Conservation (phyloP, 1,139 yeast genomes). For the Pichia sp. region DNA sequence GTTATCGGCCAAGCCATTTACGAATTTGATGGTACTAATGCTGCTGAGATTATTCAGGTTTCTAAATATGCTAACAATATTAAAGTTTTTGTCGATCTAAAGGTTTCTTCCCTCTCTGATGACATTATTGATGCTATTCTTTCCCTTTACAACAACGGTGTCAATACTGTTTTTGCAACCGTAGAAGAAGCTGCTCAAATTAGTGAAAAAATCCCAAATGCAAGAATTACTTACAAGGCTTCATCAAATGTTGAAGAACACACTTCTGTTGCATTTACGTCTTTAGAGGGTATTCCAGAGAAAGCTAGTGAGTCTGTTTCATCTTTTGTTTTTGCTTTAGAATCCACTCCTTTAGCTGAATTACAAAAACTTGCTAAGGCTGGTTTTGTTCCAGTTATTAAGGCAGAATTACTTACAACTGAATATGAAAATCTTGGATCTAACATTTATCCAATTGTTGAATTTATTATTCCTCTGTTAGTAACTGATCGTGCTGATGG, state of each 20-base stretch:
- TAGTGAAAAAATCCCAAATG: slow-evolving; percentile 48
- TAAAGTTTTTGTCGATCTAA: slow-evolving; percentile 21
- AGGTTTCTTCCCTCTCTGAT: slow-evolving; percentile 16
- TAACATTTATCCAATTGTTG: slow-evolving; percentile 37
- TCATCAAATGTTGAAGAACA: slow-evolving; percentile 15
- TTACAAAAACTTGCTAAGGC: slow-evolving; percentile 5
- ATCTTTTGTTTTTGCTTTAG: slow-evolving; percentile 3
- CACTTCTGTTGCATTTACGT: slow-evolving; percentile 24
- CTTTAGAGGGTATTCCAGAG: slow-evolving; percentile 14
- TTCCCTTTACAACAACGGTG: slow-evolving; percentile 62
- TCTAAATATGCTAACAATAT: slow-evolving; percentile 19
- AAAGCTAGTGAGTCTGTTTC: slow-evolving; percentile 2
- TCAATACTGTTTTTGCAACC: slow-evolving; percentile 42
- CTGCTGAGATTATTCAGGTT: slow-evolving; percentile 16
- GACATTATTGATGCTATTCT: slow-evolving; percentile 32
- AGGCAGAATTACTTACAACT: slow-evolving; percentile 38
- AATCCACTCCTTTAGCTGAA: slow-evolving; percentile 1
- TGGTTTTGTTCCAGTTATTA: slow-evolving; percentile 47
- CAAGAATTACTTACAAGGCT: slow-evolving; percentile 46
- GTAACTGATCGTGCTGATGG: slow-evolving; percentile 85
- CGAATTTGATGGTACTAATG: slow-evolving; percentile 15
- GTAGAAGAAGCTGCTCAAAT: slow-evolving; percentile 32
- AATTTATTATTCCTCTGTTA: slow-evolving; percentile 49
- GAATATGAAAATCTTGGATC: slow-evolving; percentile 30
- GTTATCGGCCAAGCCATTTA: slow-evolving; percentile 29